phyloP scores from a whole-genome alignment of 257 asterid species.

The Plantago ovata region DNA sequence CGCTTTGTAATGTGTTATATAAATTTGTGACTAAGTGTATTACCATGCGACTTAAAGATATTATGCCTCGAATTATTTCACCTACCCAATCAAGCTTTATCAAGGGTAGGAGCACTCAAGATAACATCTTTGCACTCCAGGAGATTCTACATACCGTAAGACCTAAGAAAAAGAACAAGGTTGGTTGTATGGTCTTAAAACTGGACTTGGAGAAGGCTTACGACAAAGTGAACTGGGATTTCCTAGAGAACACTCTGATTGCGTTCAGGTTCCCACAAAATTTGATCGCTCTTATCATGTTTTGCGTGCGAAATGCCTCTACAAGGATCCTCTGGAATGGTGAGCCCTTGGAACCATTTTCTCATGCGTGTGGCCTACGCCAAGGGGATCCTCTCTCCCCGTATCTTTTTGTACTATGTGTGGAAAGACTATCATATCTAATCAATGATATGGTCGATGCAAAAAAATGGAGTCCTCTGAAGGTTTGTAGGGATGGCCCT shows the following conservation, averaged over 20 bases:
- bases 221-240: neutral
- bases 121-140: neutral
- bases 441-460: neutral
- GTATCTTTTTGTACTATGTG: neutral
- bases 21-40: neutral
- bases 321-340: neutral
- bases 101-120: neutral
- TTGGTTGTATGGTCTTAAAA: neutral
- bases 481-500: neutral
- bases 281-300: neutral
- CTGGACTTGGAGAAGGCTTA: too few species aligned
- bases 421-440: neutral
- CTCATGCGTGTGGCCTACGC: neutral
- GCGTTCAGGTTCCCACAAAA: neutral
- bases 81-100: neutral
- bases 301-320: neutral
- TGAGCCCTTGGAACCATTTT: neutral
- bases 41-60: neutral
- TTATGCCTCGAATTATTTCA: neutral
- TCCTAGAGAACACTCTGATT: neutral
- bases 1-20: neutral
- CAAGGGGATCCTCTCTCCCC: neutral
- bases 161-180: neutral
- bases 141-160: neutral
- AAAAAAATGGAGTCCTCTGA: neutral